A percentile compares a stretch with the other conserved stretches of the same genome.
Conservation (phyloP, 2,329 filamentous ascomycete genomes). For the Aurifilum marmelostoma region DNA sequence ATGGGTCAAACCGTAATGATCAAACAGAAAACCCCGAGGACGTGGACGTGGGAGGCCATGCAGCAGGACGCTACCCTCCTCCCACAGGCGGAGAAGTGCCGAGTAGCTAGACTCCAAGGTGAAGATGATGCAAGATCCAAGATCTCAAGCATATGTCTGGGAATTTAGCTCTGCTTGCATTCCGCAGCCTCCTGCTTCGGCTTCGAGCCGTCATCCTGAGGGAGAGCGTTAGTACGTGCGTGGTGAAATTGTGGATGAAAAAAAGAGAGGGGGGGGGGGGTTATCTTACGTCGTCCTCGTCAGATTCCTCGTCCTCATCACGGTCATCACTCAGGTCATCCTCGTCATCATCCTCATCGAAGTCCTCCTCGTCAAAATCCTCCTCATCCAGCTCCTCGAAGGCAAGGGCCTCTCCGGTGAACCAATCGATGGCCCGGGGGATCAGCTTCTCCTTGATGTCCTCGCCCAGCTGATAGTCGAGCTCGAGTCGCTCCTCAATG, state of each 20-base stretch:
- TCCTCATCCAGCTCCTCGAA: conserved; percentile 90
- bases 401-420: conserved; percentile 95
- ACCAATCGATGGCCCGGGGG: conserved; percentile 98
- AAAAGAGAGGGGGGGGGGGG: conserved; percentile 2
- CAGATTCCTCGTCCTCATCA: conserved; percentile 77
- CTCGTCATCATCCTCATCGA: conserved; percentile 89
- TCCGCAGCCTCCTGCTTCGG: conserved; percentile 93
- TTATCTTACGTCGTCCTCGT: conserved; percentile 71
- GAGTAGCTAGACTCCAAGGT: conserved; percentile 15
- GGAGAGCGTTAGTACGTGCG: conserved; percentile 33
- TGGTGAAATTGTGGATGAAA: conserved; percentile 18
- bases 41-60: conserved; percentile 12
- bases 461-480: conserved; percentile 98
- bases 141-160: conserved; percentile 22
- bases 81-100: conserved; percentile 14
- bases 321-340: conserved; percentile 85
- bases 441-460: conserved; percentile 99
- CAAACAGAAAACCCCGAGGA: conserved; percentile 22
- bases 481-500: conserved; percentile 95
- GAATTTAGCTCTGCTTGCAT: conserved; percentile 87
- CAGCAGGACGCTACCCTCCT: conserved; percentile 18
- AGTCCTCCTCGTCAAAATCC: conserved; percentile 79
- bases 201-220: conserved; percentile 83
- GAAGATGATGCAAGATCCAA: conserved; percentile 26
- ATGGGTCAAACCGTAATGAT: conserved; percentile 29